Conservation (phyloP, 805 yeast species). For the Ascoidea asiatica region DNA sequence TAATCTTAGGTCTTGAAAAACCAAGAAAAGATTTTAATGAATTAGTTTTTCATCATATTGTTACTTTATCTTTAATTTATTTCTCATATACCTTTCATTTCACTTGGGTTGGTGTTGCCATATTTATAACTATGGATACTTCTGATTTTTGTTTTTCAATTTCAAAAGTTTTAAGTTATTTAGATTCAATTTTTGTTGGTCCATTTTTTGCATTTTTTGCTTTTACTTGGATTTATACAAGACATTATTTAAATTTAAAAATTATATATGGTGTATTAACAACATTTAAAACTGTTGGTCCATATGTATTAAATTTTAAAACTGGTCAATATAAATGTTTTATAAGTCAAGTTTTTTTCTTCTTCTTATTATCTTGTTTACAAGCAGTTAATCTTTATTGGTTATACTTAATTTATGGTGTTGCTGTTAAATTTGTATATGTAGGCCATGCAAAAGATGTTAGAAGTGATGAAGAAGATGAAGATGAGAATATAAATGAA, state of each 20-base stretch:
- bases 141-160: constrained; percentile 79
- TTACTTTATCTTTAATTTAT: constrained; percentile 80
- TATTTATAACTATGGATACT: constrained; percentile 91
- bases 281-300: constrained; percentile 78
- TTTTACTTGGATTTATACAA: constrained; percentile 68
- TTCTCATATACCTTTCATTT: constrained; percentile 86
- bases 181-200: constrained; percentile 50
- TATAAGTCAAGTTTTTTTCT: constrained; percentile 87
- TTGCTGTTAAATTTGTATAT: constrained; percentile 50
- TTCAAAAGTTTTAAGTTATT: constrained; percentile 79
- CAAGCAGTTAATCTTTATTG: constrained; percentile 83
- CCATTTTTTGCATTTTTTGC: constrained; percentile 59
- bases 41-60: constrained; percentile 82
- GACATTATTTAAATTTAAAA: constrained; percentile 74
- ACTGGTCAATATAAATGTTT: constrained; percentile 94
- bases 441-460: constrained; percentile 62
- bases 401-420: constrained; percentile 72
- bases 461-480: constrained; percentile 77
- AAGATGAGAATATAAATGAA: constrained; percentile 24
- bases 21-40: constrained; percentile 92
- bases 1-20: constrained; percentile 76
- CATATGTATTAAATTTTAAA: constrained; percentile 65
- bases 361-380: constrained; percentile 59
- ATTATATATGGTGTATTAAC: constrained; percentile 79
- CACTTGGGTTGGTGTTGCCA: constrained; percentile 87